Base-by-base conservation (phyloP, 2,329 filamentous ascomycete genomes). In the Aspergillus texensis region DNA sequence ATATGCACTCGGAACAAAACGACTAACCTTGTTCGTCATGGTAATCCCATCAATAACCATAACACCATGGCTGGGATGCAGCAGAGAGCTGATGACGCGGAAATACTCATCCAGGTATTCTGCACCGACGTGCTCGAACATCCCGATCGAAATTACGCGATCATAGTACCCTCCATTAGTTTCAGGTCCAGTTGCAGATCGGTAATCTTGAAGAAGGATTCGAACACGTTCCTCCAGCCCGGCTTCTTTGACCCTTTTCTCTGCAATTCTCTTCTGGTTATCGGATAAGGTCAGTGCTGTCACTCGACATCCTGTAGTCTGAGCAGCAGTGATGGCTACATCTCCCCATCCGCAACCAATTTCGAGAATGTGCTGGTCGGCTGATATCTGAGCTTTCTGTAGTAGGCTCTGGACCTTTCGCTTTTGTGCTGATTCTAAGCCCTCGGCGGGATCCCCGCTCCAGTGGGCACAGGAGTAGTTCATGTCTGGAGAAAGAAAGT, bases 11-110 rank as follows among this genome's bases (percentile, higher is more conserved):
- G 21, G 21, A 24, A 2, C 21, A 24, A 24, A 24, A 1, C 26
- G 19, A 46, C 58, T 41, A 32, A 68, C 83, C 45, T 83, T 80
- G 71, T 92, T 89, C 0, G 89, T 89, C 85, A 92, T 92, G 2
- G 90, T 92, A 71, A 92, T 92, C 76, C 89, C 91, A 74, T 92
- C 90, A 75, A 93, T 91, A 55, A 90, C 86, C 89, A 50, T 91
- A 85, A 1, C 89, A 87, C 3, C 87, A 88, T 19, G 89, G 21
- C 30, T 82, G 55, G 82, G 83, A 75, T 92, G 91, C 50, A 93
- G 75, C 36, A 91, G 75, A 62, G 81, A 80, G 68, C 91, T 80
- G 57, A 93, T 82, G 67, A 85, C 86, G 21, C 80, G 78, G 72
- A 93, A 93, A 72, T 92, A 93, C 1, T 85, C 89, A 24, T 83